Evolutionary conservation across 2,329 filamentous ascomycete genomes (phyloP), one percentile per base, ranked within the genome.

Genomic region (Pyrenophora teres): DNA sequence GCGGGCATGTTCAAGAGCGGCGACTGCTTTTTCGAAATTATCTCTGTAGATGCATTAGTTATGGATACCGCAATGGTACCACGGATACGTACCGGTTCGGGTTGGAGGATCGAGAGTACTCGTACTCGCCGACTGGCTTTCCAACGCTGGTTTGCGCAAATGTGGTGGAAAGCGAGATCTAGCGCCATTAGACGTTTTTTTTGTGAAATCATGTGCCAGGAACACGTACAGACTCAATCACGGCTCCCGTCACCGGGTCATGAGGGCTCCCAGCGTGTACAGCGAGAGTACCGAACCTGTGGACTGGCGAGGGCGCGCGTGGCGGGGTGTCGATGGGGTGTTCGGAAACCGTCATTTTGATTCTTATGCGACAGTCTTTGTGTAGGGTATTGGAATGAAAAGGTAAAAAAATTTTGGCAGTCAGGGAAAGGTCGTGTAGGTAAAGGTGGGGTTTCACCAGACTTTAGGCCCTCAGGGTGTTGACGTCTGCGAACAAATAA

Each of bases 101-200:
- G 76, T 99, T 99, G 57, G 90, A 86, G 69, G 90, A 95, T 57
- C 94, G 86, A 46, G 88, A 92, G 81, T 99, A 99, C 77, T 99
- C 94, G 78, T 92, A 97, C 57, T 80, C 79, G 69, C 94, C 94
- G 25, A 97, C 80, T 1, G 94, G 94, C 75, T 89, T 85, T 59
- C 93, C 94, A 18, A 96, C 92, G 10, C 86, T 84, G 12, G 86
- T 87, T 79, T 99, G 94, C n/a, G 90, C 91, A 71, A 93, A 99
- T 5, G 94, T 99, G 13, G 94, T 97, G 19, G 92, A 96, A 19
- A 99, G 85, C 8, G 93, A 97, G 74, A 99, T 97, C 81, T 85
- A 59, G 27, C 30, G 40, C 45, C 30, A 52, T 64, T 39, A 64
- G 15, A 15, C 15, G 55, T 33, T 31, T 33, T 36, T 0, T 3